Percentiles rank a stretch among this genome's conserved stretches.
Evolutionary conservation across 2,329 filamentous ascomycete genomes (phyloP).

Genomic region (Byssothecium circinans): DNA sequence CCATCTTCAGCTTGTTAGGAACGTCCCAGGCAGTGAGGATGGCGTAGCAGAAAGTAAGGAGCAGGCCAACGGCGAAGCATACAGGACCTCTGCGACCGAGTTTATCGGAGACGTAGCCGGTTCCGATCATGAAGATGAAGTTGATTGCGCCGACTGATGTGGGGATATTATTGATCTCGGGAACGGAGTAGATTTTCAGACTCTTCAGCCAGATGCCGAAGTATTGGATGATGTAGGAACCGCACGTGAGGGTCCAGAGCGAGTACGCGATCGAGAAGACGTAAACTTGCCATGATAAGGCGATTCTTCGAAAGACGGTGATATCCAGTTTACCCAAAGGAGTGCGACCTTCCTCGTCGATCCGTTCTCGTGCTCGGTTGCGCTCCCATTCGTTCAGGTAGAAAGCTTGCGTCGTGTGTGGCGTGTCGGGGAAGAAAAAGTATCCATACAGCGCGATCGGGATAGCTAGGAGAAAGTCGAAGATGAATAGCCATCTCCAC

Average conservation of each 20-base stretch:
- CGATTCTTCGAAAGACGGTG: constrained; percentile 44
- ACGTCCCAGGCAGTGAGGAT: constrained; percentile 46
- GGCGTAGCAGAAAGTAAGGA: constrained; percentile 43
- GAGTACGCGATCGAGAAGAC: constrained; percentile 47
- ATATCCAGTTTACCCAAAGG: constrained; percentile 44
- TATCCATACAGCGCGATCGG: constrained; percentile 44
- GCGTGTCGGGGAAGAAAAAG: constrained; percentile 49
- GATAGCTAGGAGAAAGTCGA: constrained; percentile 43
- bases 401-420: constrained; percentile 47
- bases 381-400: constrained; percentile 41
- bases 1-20: constrained; percentile 43
- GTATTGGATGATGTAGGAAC: constrained; percentile 47
- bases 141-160: constrained; percentile 50
- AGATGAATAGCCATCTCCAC: constrained; percentile 56
- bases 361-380: constrained; percentile 19
- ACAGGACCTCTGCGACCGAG: constrained; percentile 42
- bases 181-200: constrained; percentile 40
- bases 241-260: constrained; percentile 46
- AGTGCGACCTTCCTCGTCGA: constrained; percentile 42
- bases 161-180: constrained; percentile 52
- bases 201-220: constrained; percentile 47
- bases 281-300: constrained; percentile 50
- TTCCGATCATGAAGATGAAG: constrained; percentile 44
- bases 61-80: constrained; percentile 39
- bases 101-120: constrained; percentile 35